Conservation (phyloP, 2,329 filamentous ascomycete genomes). For the Fusarium lateritium region DNA sequence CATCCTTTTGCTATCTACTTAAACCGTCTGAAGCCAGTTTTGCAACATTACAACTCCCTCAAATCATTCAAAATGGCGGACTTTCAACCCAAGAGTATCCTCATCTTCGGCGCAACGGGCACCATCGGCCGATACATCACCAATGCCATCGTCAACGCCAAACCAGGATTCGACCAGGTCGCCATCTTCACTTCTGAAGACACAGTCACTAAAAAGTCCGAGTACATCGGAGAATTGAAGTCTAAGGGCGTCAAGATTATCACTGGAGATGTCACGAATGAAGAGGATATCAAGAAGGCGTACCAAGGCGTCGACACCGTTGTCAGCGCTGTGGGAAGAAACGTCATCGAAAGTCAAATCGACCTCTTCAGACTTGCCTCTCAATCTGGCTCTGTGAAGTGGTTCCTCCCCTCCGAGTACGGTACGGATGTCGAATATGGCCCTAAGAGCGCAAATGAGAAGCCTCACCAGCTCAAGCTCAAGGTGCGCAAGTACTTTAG, state of each 20-base stretch:
- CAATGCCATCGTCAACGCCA: slow-evolving; percentile 54
- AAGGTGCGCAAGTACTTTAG: slow-evolving; percentile 74
- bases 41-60: no score
- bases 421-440: slow-evolving; percentile 76
- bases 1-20: not conserved
- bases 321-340: slow-evolving; percentile 74
- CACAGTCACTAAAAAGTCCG: slow-evolving; percentile 38
- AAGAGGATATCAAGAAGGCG: slow-evolving; percentile 67
- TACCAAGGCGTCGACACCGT: slow-evolving; percentile 75
- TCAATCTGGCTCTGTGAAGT: slow-evolving; percentile 65
- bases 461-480: slow-evolving; percentile 79
- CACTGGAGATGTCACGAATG: slow-evolving; percentile 56
- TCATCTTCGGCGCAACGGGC: slow-evolving; percentile 59
- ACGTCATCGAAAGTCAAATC: slow-evolving; percentile 73
- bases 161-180: slow-evolving; percentile 53
- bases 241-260: slow-evolving; percentile 46
- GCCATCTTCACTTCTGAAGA: slow-evolving; percentile 53
- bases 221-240: slow-evolving; percentile 40
- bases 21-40: not conserved
- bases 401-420: slow-evolving; percentile 79
- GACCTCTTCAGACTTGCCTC: slow-evolving; percentile 73
- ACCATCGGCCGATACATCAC: slow-evolving; percentile 60
- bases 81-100: slow-evolving; percentile 39
- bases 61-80: slow-evolving; percentile 32
- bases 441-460: slow-evolving; percentile 70